Evolutionary conservation across 2,329 filamentous ascomycete species (phyloP), one percentile per base, ranked within the genome.

Genomic region (Nemania serpens): DNA sequence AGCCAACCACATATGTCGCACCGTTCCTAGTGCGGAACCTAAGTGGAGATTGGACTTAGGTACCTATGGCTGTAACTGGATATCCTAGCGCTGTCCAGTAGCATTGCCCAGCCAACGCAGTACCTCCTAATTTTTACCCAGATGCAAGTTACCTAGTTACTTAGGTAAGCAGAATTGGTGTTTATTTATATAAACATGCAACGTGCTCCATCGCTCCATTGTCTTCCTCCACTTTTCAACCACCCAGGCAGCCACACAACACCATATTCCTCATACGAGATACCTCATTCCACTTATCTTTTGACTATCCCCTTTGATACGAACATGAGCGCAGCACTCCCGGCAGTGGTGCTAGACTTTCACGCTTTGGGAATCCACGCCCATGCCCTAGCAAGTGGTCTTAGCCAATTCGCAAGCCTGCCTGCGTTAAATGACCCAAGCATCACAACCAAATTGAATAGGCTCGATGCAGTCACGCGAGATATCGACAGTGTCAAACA

Each of bases 151-250:
- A 43, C 9, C 18, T 45, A 2, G 6, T 12, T 9, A 18, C n/a
- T 29, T 46, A 46, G 20, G 25, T 29, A 25, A 46, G 22, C 43
- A 29, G 22, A 29, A 46, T 29, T 15, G 9, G 17, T 29, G 6
- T 46, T 25, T 46, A 29, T 46, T 46, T 46, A 46, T 45, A 22
- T 45, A n/a, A n/a, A n/a, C n/a, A n/a, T n/a, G n/a, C n/a, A n/a
- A n/a, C n/a, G n/a, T n/a, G n/a, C n/a, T n/a, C n/a, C n/a, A n/a
- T n/a, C n/a, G n/a, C n/a, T n/a, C n/a, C n/a, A n/a, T n/a, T n/a
- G n/a, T n/a, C n/a, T n/a, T n/a, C n/a, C n/a, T n/a, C 34, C 18
- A 39, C 34, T 50, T 50, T 18, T 42, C 17, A 37, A 20, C 33
- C 25, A 33, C 43, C 15, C 13, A 11, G 42, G 3, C 15, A 29